Percentiles rank a stretch among this genome's conserved stretches.
Evolutionary conservation across 352 stramenopile genomes (phyloP).

Genomic region (Globisporangium recalcitrans): DNA sequence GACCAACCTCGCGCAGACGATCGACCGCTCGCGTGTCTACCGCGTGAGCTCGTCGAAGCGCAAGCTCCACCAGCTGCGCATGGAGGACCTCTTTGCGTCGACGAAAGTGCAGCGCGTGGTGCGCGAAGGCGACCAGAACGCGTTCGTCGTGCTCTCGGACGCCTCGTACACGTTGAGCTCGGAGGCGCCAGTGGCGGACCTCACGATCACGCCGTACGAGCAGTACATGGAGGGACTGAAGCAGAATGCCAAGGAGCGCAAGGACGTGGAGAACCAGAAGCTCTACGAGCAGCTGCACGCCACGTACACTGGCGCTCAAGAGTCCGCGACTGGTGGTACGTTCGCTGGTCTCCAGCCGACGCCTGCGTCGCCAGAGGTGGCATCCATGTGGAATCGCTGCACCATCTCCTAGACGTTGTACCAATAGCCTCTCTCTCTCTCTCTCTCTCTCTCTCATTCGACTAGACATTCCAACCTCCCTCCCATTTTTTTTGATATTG

Average conservation of each 20-base stretch:
- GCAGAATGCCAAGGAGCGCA: conserved; percentile 21
- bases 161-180: conserved; percentile 25
- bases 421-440: background rate
- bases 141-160: conserved; percentile 45
- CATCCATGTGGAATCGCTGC: conserved; percentile 46
- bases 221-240: conserved; percentile 34
- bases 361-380: conserved; percentile 16
- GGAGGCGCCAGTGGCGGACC: conserved; percentile 26
- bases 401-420: conserved; percentile 45
- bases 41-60: conserved; percentile 60
- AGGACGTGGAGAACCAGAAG: conserved; percentile 28
- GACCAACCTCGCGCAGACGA: conserved; percentile 42
- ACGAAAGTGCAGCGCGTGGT: conserved; percentile 64
- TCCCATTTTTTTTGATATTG: conserved; percentile 1
- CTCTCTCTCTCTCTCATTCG: background rate
- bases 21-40: conserved; percentile 62
- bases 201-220: conserved; percentile 52
- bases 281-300: conserved; percentile 25
- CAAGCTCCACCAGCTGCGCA: conserved; percentile 52
- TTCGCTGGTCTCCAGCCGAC: conserved; percentile 16
- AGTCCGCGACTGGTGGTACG: background rate
- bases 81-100: conserved; percentile 60
- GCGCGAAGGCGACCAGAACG: conserved; percentile 54
- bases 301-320: conserved; percentile 11
- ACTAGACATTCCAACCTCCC: background rate